Conservation (phyloP, 139 green algal species). For the Limnomonas spitsbergensis region DNA sequence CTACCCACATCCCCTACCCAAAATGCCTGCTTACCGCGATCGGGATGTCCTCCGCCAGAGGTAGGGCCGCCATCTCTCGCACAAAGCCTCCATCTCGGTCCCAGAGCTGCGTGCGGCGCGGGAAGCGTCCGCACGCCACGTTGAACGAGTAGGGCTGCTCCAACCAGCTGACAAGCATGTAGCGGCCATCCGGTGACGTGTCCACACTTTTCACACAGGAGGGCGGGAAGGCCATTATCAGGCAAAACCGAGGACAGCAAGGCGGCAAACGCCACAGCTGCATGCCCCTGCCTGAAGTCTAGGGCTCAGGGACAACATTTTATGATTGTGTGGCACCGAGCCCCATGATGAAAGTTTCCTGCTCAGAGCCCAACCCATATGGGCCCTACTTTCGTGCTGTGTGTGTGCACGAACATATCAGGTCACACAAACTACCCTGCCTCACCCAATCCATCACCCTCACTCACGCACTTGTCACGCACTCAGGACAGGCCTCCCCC, state of each 20-base stretch:
- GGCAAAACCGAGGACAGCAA: background rate
- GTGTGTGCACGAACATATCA: no score
- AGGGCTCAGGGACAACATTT: no score
- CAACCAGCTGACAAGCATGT: slow-evolving; percentile 80
- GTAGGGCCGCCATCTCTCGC: slow-evolving; percentile 75
- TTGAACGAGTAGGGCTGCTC: slow-evolving; percentile 87
- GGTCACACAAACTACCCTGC: no score
- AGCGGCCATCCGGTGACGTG: slow-evolving; percentile 82
- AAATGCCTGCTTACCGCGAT: slow-evolving; percentile 69
- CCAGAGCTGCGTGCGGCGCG: slow-evolving; percentile 76
- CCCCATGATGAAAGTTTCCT: no score
- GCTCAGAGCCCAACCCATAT: no score
- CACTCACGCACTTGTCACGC: no score
- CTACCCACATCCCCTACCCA: no score
- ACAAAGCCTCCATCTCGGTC: slow-evolving; percentile 34
- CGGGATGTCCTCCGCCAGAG: slow-evolving; percentile 93
- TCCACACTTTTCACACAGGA: slow-evolving; percentile 38
- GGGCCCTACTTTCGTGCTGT: no score
- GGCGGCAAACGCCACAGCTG: background rate
- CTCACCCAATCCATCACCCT: no score
- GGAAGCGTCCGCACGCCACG: slow-evolving; percentile 89
- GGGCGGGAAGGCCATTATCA: background rate
- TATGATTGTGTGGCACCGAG: no score
- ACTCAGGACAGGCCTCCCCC: no score
- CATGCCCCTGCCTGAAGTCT: no score